Percentiles rank a stretch among this genome's conserved stretches.
phyloP scores from a whole-genome alignment of 148 eudicot genomes.

The Camellia sinensis region DNA sequence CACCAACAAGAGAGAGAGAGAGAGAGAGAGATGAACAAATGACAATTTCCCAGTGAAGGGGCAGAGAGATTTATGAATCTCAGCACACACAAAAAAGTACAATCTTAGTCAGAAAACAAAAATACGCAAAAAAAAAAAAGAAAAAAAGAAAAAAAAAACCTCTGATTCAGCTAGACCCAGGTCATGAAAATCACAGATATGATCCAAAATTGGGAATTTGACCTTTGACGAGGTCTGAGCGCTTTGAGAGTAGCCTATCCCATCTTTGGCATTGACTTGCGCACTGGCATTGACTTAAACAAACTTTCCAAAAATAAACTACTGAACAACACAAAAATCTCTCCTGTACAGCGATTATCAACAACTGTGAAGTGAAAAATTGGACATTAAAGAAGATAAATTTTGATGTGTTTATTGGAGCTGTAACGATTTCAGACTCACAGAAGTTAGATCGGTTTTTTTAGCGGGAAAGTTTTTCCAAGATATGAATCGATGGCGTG shows the following conservation, averaged over 20 bases:
- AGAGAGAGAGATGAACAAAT: background rate
- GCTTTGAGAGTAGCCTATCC: constrained; percentile 26
- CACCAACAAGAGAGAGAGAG: background rate
- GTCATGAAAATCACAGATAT: background rate
- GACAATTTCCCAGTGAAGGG: background rate
- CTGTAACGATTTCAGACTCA: background rate
- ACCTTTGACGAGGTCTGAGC: background rate
- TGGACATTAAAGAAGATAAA: background rate
- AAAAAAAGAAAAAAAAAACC: background rate
- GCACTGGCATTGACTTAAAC: constrained; percentile 1
- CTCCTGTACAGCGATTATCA: background rate
- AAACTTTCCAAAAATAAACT: background rate
- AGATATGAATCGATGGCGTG: background rate
- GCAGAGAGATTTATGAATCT: background rate
- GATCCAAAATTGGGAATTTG: background rate
- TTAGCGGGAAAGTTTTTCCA: background rate
- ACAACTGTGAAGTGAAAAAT: background rate
- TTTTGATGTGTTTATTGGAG: background rate
- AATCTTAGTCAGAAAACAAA: background rate
- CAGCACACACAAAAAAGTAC: background rate
- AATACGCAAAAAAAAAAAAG: background rate
- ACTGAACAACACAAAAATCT: background rate
- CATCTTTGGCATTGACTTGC: constrained; percentile 15
- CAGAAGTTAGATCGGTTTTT: background rate
- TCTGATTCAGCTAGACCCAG: constrained; percentile 3